Conservation (phyloP, 2,329 filamentous ascomycete species). For the Graphilbum fragrans region DNA sequence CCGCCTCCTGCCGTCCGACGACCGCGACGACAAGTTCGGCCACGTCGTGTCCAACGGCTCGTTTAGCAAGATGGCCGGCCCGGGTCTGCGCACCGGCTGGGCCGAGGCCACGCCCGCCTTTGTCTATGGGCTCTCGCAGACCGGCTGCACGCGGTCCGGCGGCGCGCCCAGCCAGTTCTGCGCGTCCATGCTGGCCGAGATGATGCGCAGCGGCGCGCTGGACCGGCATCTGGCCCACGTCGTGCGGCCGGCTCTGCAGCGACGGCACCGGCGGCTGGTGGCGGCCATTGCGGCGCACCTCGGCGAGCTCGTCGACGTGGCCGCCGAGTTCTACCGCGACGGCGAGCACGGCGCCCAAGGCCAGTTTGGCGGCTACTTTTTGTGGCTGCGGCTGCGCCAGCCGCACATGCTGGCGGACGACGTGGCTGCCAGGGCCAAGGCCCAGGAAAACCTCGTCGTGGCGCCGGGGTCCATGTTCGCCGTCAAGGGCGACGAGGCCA, state of each 20-base stretch:
- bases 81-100: constrained; percentile 82
- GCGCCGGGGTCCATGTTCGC: constrained; percentile 60
- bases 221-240: constrained; percentile 28
- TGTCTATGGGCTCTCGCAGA: constrained; percentile 36
- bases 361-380: constrained; percentile 67
- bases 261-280: constrained; percentile 40
- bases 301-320: constrained; percentile 14
- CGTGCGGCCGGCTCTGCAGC: constrained; percentile 32
- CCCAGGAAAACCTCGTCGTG: constrained; percentile 54
- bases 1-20: constrained; percentile 38
- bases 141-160: constrained; percentile 41
- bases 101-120: constrained; percentile 54
- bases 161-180: constrained; percentile 40
- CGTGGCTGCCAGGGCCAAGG: constrained; percentile 43
- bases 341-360: neutral
- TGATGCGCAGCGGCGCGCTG: constrained; percentile 33
- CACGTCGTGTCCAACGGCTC: constrained; percentile 77
- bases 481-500: constrained; percentile 42
- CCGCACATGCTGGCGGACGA: constrained; percentile 35
- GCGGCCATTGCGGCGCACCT: constrained; percentile 48
- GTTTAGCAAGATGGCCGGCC: constrained; percentile 78
- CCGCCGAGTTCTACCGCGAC: constrained; percentile 3
- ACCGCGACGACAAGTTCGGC: constrained; percentile 49
- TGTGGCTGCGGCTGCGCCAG: constrained; percentile 59
- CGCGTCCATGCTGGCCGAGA: constrained; percentile 35